Conservation (phyloP, 257 asterid species). For the Petunia axillaris region DNA sequence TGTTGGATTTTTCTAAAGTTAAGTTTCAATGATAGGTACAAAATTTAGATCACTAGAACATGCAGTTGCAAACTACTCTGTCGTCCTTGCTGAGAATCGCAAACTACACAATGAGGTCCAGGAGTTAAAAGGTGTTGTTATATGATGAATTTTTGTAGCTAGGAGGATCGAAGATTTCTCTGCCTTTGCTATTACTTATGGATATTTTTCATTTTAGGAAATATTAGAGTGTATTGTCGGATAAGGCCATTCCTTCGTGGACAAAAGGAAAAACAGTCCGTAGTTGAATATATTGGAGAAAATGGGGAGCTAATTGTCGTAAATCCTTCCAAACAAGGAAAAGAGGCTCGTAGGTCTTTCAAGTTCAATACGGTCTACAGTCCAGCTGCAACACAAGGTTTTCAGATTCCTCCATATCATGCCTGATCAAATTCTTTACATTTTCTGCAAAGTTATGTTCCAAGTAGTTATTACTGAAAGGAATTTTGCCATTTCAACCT, state of each 20-base stretch:
- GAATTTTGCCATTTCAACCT: background rate
- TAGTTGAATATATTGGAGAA: slow-evolving; percentile 75
- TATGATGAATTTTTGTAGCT: background rate
- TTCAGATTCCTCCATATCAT: slow-evolving; percentile 19
- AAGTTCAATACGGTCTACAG: slow-evolving; percentile 80
- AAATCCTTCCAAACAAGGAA: slow-evolving; percentile 89
- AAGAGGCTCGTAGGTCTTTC: slow-evolving; percentile 87
- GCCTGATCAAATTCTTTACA: background rate
- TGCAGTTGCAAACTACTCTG: slow-evolving; percentile 62
- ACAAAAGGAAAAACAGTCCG: slow-evolving; percentile 71
- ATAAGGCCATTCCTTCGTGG: slow-evolving; percentile 90
- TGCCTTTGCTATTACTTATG: slow-evolving; percentile 12
- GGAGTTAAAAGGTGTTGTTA: slow-evolving; percentile 79
- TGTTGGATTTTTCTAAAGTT: slow-evolving; percentile 18
- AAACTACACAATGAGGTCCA: slow-evolving; percentile 81
- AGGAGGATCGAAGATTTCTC: background rate
- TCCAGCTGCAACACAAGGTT: slow-evolving; percentile 87
- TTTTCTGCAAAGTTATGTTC: slow-evolving; percentile 12
- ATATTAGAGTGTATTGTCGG: slow-evolving; percentile 92
- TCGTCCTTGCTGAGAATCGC: slow-evolving; percentile 65
- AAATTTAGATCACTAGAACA: slow-evolving; percentile 52
- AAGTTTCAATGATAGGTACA: slow-evolving; percentile 43
- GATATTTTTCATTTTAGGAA: slow-evolving; percentile 51
- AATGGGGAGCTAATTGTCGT: slow-evolving; percentile 72
- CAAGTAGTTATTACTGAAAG: background rate